A percentile compares a stretch with the other conserved stretches of the same genome.
These are phyloP conservation scores for Fusarium sp. DNA, from an alignment of 2,329 filamentous ascomycete species.

Conservation along the genomic window DNA sequence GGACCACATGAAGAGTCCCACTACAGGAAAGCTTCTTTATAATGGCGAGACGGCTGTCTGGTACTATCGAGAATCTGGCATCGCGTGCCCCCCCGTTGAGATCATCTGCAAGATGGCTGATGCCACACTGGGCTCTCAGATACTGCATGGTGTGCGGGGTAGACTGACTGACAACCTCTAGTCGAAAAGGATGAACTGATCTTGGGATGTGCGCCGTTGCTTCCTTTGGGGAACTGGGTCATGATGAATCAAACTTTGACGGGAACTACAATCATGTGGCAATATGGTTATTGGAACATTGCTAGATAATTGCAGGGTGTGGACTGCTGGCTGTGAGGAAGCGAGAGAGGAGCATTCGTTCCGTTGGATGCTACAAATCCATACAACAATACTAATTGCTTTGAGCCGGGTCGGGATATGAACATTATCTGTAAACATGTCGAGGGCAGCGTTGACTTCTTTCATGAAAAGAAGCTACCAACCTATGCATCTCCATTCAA, in stretches of 20 bases:
- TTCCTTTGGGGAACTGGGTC: constrained; percentile 7
- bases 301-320: not conserved
- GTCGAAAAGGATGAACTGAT: constrained; percentile 13
- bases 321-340: not conserved
- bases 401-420: not conserved
- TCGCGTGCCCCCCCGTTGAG: constrained; percentile 5
- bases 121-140: constrained; percentile 16
- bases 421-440: not conserved
- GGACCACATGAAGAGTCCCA: not conserved
- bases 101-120: constrained; percentile 31
- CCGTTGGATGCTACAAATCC: not conserved
- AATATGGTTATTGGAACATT: not conserved
- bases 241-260: not conserved
- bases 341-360: not conserved
- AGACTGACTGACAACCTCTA: not conserved
- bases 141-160: constrained; percentile 29
- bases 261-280: constrained; percentile 10
- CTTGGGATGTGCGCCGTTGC: constrained; percentile 10
- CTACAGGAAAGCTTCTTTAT: constrained; percentile 25
- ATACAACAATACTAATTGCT: not conserved
- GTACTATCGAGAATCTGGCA: constrained; percentile 19
- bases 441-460: not conserved
- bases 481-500: not conserved
- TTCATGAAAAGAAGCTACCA: not conserved
- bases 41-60: constrained; percentile 21